Evolutionary conservation across 2,329 filamentous ascomycete genomes (phyloP), one percentile per base, ranked within the genome.

Genomic region (Aspergillus ochraceoroseus): DNA sequence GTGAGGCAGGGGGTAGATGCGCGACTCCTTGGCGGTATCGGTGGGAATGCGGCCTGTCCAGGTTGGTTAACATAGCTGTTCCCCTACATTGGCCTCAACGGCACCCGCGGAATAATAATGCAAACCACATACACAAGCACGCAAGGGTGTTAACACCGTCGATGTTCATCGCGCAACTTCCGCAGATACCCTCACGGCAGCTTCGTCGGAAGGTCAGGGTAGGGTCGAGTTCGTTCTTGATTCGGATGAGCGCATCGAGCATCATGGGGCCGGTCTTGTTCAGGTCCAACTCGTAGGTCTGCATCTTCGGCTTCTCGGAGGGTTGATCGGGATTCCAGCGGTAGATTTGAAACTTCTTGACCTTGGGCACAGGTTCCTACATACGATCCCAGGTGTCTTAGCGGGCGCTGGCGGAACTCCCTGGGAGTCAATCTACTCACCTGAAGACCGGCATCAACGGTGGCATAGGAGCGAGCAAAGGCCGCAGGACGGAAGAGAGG

Each of bases 251-350:
- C 41, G 92, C 92, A 68, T 98, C 92, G 60, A 98, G 72, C 71
- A 98, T 83, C 92, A 98, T 98, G 54, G 92, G 92, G 20, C 92
- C 92, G 28, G 92, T 98, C 83, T 96, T 95, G 77, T 96, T 96
- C 57, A 98, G 73, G 65, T 98, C 92, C 61, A 98, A 75, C 23
- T 85, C 86, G 73, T 96, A 98, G 55, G 79, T 80, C 76, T 98
- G 88, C 86, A 98, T 95, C 67, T 75, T 78, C 48, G 92, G 92
- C 82, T 98, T 98, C 70, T 86, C 82, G 61, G 82, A 80, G 44
- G 92, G 92, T 64, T 82, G 77, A 64, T 96, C 92, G 47, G 92
- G 92, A 67, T 94, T 94, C 92, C 92, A 98, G 67, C 92, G 82
- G 81, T 98, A 98, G 75, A 98, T 84, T 70, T 95, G 84, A 80